Conservation (phyloP, 768 basidiomycete genomes). For the Podaxis sp. region DNA sequence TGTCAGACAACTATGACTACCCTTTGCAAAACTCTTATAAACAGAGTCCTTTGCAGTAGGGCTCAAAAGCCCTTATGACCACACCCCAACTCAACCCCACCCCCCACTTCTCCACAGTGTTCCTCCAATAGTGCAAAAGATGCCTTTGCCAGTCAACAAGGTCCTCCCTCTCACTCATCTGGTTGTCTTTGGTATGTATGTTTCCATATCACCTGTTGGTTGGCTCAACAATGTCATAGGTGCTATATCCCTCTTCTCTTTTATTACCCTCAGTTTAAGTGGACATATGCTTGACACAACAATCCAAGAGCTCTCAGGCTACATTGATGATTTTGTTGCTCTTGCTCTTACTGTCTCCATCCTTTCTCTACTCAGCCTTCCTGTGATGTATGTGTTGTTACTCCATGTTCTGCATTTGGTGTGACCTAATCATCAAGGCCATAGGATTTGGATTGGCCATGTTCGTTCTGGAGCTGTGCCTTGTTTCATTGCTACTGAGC, state of each 20-base stretch:
- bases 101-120: too few relatives aligned
- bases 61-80: too few relatives aligned
- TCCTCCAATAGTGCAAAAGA: too few relatives aligned
- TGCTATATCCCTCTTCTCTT: conserved; percentile 20
- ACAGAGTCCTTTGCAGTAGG: too few relatives aligned
- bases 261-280: conserved; percentile 26
- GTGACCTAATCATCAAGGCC: background rate
- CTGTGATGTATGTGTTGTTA: conserved; percentile 37
- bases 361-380: conserved; percentile 39
- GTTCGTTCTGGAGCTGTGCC: conserved; percentile 36
- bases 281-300: conserved; percentile 25
- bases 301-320: conserved; percentile 4
- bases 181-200: conserved; percentile 3
- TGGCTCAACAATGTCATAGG: conserved; percentile 10
- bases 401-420: background rate
- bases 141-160: background rate
- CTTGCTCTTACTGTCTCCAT: conserved; percentile 35
- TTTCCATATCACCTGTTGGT: background rate
- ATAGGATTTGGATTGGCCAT: conserved; percentile 36
- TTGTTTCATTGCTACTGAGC: conserved; percentile 40
- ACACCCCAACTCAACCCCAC: too few relatives aligned
- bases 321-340: conserved; percentile 32
- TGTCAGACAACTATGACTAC: background rate
- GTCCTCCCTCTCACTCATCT: conserved; percentile 3
- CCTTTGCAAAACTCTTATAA: background rate